phyloP scores from a whole-genome alignment of 129 eudicot genomes.

The Tanacetum coccineum region DNA sequence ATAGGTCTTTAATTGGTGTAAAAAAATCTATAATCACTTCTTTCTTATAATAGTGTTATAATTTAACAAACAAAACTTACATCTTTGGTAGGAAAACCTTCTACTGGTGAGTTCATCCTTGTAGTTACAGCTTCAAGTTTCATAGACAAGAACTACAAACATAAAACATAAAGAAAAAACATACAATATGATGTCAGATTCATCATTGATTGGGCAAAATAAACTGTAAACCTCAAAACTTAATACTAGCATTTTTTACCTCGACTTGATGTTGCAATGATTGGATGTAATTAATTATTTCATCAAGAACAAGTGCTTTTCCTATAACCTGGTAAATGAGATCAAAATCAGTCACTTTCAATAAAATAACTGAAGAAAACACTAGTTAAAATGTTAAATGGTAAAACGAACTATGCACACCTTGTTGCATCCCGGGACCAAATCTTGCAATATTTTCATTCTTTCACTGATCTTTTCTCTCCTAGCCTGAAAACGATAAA shows the following conservation, averaged over 20 bases:
- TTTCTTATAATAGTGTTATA: too few species aligned
- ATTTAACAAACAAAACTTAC: conserved; percentile 34
- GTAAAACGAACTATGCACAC: conserved; percentile 20
- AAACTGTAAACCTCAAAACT: neutral
- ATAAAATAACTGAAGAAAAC: too few species aligned
- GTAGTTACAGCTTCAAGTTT: conserved; percentile 95
- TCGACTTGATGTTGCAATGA: conserved; percentile 93
- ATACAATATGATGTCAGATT: conserved; percentile 4
- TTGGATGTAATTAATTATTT: conserved; percentile 88
- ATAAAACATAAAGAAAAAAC: neutral
- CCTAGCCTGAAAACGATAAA: conserved; percentile 50
- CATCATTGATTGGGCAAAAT: neutral
- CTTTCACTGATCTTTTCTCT: conserved; percentile 88
- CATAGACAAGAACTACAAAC: conserved; percentile 88
- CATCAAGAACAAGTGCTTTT: conserved; percentile 96
- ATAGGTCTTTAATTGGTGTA: too few species aligned
- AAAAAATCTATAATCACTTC: neutral
- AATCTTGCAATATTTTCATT: conserved; percentile 89
- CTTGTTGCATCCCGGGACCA: conserved; percentile 99
- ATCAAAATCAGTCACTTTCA: conserved; percentile 14
- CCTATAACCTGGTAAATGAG: conserved; percentile 66
- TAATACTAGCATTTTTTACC: conserved; percentile 39
- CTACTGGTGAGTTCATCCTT: conserved; percentile 47
- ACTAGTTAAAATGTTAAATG: neutral
- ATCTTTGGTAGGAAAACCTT: conserved; percentile 66